These are phyloP conservation scores for Alternaria gaisen DNA, from an alignment of 2,329 filamentous ascomycete genomes.

Conservation along the genomic window DNA sequence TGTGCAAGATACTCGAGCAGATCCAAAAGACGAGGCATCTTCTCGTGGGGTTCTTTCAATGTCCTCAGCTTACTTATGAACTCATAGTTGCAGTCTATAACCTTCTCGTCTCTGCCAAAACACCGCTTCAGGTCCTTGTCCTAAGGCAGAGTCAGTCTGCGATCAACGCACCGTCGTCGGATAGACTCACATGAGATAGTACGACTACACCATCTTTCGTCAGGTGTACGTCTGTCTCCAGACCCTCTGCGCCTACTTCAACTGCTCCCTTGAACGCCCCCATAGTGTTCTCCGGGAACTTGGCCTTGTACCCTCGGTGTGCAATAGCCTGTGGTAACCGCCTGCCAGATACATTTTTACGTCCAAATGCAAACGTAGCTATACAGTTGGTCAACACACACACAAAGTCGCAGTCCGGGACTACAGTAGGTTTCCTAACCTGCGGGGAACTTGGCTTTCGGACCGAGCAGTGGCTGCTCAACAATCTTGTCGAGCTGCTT, in stretches of 20 bases:
- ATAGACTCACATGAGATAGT: conserved; percentile 73
- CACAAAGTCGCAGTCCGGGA: background rate
- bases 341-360: conserved; percentile 46
- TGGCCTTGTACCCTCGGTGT: conserved; percentile 80
- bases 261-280: conserved; percentile 78
- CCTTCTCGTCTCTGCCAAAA: conserved; percentile 76
- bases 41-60: conserved; percentile 70
- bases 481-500: conserved; percentile 46
- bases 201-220: conserved; percentile 85
- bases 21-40: conserved; percentile 78
- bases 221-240: conserved; percentile 90
- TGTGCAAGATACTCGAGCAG: conserved; percentile 75
- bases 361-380: conserved; percentile 49
- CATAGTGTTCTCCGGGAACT: conserved; percentile 87
- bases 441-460: conserved; percentile 40
- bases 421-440: conserved; percentile 21
- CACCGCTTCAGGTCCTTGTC: conserved; percentile 81
- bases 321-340: conserved; percentile 75
- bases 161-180: background rate
- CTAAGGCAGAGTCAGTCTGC: conserved; percentile 51
- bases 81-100: conserved; percentile 79
- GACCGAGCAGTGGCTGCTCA: conserved; percentile 46
- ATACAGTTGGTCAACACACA: conserved; percentile 23
- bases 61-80: conserved; percentile 76
- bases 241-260: conserved; percentile 75